Evolutionary conservation across 129 eudicot species (phyloP).

Genomic region (Pseudognaphalium luteoalbum): DNA sequence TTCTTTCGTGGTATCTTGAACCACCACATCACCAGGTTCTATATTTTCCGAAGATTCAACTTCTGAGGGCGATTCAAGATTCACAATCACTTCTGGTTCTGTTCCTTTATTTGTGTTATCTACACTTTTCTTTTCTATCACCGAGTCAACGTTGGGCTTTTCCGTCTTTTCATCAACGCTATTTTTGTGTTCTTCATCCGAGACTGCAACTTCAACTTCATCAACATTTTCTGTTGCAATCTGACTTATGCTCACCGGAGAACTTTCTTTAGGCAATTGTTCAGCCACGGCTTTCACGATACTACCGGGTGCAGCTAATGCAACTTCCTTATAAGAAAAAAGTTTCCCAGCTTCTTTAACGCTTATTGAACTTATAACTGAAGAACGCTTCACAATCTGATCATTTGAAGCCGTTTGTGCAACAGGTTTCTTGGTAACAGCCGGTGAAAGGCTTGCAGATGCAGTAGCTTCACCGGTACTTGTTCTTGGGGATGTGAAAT

Average conservation of each 20-base stretch:
- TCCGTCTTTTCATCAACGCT: constrained; percentile 23
- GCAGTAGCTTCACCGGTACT: constrained; percentile 45
- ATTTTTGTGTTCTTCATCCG: constrained; percentile 33
- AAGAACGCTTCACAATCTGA: constrained; percentile 48
- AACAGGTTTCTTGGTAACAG: constrained; percentile 47
- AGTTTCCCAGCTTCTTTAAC: constrained; percentile 80
- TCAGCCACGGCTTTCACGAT: constrained; percentile 84
- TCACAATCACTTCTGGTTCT: constrained; percentile 18
- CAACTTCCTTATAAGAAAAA: constrained; percentile 96
- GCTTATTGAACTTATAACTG: constrained; percentile 55
- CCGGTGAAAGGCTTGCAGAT: constrained; percentile 40
- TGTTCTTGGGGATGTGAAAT: constrained; percentile 58
- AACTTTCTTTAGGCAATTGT: constrained; percentile 54
- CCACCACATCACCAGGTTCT: constrained; percentile 2
- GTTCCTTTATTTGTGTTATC: background rate
- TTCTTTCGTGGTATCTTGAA: constrained; percentile 34
- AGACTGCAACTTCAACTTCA: constrained; percentile 31
- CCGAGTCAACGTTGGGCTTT: constrained; percentile 13
- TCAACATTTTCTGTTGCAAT: background rate
- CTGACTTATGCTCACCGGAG: constrained; percentile 25
- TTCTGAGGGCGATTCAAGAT: constrained; percentile 28
- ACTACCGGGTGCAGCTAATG: constrained; percentile 90
- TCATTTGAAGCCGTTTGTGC: constrained; percentile 41
- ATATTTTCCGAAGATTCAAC: constrained; percentile 15
- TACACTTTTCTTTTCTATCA: constrained; percentile 15